Evolutionary conservation across 768 basidiomycete genomes (phyloP), one percentile per base, ranked within the genome.

Genomic region (Dendrothele bispora): DNA sequence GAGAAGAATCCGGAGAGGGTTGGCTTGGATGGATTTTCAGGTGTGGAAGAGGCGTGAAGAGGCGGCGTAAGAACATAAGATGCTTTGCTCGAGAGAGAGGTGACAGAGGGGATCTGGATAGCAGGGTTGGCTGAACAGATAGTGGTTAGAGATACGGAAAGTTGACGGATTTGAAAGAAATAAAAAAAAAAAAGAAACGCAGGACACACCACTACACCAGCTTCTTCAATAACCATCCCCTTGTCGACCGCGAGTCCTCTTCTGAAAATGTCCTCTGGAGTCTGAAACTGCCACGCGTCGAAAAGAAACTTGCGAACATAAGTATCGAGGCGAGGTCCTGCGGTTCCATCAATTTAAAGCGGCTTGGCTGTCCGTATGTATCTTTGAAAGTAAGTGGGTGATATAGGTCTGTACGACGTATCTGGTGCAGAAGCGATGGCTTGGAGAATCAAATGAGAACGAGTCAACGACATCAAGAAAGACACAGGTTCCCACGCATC

Each of bases 321-420:
- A 84, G 57, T 1, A 79, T 62, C 57, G 90, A 91, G n/a, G 77
- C 80, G 42, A 91, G 72, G 63, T 90, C 88, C 39, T 75, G 72
- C 7, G 83, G 86, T 54, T 86, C 82, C 0, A 75, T 79, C 20
- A 91, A n/a, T n/a, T n/a, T n/a, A 71, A 0, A 75, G 69, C 7
- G 91, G 89, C 54, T 87, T 87, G 17, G 82, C 85, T 2, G 86
- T 86, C 38, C 84, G 82, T 27, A 93, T 70, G 56, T 90, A 93
- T 61, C n/a, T n/a, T 77, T 78, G 42, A 88, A 76, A 29, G 92
- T 75, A 34, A 89, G 78, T 3, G 76, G 62, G 24, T 73, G 64
- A n/a, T n/a, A n/a, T n/a, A n/a, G n/a, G n/a, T n/a, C n/a, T n/a
- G 0, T 84, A 60, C 35, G 80, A 60, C 28, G 72, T 56, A 29